A percentile compares a stretch with the other conserved stretches of the same genome.
phyloP scores from a whole-genome alignment of 2,329 filamentous ascomycete genomes.

The Diplodia sapinea region DNA sequence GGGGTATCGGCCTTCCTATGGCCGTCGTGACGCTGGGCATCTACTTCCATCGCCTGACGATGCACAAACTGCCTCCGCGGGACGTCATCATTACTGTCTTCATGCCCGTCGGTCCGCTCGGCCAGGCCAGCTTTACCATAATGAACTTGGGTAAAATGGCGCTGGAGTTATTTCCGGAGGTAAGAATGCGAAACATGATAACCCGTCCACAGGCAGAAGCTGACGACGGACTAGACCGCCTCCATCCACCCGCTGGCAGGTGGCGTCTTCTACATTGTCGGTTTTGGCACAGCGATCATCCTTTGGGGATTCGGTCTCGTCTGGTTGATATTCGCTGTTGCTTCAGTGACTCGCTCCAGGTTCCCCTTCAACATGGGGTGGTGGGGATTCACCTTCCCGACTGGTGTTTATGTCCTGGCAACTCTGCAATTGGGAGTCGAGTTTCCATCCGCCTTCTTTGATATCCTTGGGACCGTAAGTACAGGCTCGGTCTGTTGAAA shows the following conservation, averaged over 20 bases:
- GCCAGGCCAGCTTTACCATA: slow-evolving; percentile 69
- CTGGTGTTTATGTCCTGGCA: slow-evolving; percentile 62
- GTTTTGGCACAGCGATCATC: slow-evolving; percentile 59
- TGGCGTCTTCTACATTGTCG: slow-evolving; percentile 64
- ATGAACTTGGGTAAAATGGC: slow-evolving; percentile 56
- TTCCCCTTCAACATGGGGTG: slow-evolving; percentile 69
- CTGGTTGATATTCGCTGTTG: slow-evolving; percentile 62
- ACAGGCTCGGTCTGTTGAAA: slow-evolving; percentile 36
- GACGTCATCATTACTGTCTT: slow-evolving; percentile 73
- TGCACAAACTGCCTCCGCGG: slow-evolving; percentile 69
- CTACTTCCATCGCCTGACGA: slow-evolving; percentile 71
- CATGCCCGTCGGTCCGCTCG: slow-evolving; percentile 69
- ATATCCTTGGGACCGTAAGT: slow-evolving; percentile 57
- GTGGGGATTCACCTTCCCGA: slow-evolving; percentile 67
- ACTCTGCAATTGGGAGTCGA: slow-evolving; percentile 58
- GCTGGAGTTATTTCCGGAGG: slow-evolving; percentile 49
- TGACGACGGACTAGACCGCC: slow-evolving; percentile 32
- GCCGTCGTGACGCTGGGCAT: slow-evolving; percentile 68
- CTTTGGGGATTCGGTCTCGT: slow-evolving; percentile 64
- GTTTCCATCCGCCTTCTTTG: slow-evolving; percentile 62
- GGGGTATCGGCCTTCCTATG: slow-evolving; percentile 68
- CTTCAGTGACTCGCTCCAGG: slow-evolving; percentile 52
- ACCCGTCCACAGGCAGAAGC: background rate
- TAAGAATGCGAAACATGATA: background rate
- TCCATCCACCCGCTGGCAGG: slow-evolving; percentile 53